A percentile compares a stretch with the other conserved stretches of the same genome.
Conservation (phyloP, 2,329 filamentous ascomycete genomes). For the Aspergillus tamarii region DNA sequence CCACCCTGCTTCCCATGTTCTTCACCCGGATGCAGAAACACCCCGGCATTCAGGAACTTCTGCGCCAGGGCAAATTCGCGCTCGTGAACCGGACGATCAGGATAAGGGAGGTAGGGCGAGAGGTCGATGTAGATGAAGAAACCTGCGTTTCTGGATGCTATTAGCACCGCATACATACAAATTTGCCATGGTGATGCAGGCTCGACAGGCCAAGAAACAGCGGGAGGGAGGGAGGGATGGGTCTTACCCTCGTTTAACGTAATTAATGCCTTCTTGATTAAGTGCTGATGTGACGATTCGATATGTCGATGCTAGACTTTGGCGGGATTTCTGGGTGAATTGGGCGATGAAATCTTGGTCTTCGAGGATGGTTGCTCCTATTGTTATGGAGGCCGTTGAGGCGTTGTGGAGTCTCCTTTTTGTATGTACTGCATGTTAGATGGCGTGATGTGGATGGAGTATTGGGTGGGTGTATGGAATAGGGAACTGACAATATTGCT, state of each 20-base stretch:
- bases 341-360: constrained; percentile 40
- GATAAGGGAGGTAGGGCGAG: constrained; percentile 44
- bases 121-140: constrained; percentile 52
- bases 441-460: background rate
- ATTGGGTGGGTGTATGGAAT: background rate
- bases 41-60: constrained; percentile 49
- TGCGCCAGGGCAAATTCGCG: constrained; percentile 51
- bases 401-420: constrained; percentile 31
- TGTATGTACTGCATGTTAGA: background rate
- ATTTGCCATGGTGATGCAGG: background rate
- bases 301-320: constrained; percentile 30
- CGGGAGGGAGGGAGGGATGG: no score
- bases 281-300: constrained; percentile 37
- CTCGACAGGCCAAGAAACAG: background rate
- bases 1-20: constrained; percentile 51
- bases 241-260: constrained; percentile 37
- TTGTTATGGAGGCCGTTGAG: constrained; percentile 32
- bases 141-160: constrained; percentile 42
- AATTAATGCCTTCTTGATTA: constrained; percentile 42
- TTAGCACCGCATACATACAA: background rate
- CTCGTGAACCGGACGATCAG: constrained; percentile 27
- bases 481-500: constrained; percentile 26
- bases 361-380: constrained; percentile 35
- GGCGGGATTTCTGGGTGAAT: constrained; percentile 29
- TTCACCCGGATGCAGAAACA: constrained; percentile 56